phyloP scores from a whole-genome alignment of 2,329 filamentous ascomycete genomes.

The Diplodia seriata region DNA sequence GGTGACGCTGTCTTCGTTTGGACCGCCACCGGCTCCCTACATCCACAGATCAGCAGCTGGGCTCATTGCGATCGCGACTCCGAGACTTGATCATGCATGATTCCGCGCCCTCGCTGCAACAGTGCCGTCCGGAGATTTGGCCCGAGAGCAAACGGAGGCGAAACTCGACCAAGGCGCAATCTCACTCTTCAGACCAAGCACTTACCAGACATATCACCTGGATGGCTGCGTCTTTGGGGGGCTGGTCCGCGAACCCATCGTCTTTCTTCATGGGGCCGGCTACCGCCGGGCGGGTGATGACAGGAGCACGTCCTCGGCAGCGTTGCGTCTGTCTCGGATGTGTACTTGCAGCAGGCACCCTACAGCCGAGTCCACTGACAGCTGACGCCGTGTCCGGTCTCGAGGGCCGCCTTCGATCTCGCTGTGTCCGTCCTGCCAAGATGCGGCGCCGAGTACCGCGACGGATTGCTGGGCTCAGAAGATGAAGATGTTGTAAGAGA shows the following conservation, averaged over 20 bases:
- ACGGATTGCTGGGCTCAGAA: neutral
- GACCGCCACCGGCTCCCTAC: slow-evolving; percentile 88
- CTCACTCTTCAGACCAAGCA: slow-evolving; percentile 32
- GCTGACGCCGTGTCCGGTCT: neutral
- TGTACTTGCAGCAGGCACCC: neutral
- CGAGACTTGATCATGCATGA: slow-evolving; percentile 19
- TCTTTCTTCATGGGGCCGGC: slow-evolving; percentile 51
- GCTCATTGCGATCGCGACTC: slow-evolving; percentile 13
- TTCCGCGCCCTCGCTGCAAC: slow-evolving; percentile 15
- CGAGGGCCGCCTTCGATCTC: neutral
- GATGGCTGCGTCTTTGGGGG: slow-evolving; percentile 50
- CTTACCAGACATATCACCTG: slow-evolving; percentile 58
- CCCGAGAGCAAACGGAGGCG: slow-evolving; percentile 10
- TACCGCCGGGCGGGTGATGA: slow-evolving; percentile 13
- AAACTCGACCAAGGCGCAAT: slow-evolving; percentile 9
- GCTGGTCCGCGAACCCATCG: slow-evolving; percentile 45
- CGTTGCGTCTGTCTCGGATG: slow-evolving; percentile 17
- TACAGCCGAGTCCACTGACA: neutral
- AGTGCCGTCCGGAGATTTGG: slow-evolving; percentile 2
- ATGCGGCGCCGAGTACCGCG: neutral
- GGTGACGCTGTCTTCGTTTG: slow-evolving; percentile 87
- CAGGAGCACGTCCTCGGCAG: slow-evolving; percentile 25
- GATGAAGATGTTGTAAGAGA: neutral
- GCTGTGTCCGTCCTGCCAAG: slow-evolving; percentile 9
- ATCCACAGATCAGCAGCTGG: slow-evolving; percentile 29